Evolutionary conservation across 2,329 filamentous ascomycete genomes (phyloP), one percentile per base, ranked within the genome.

Genomic region (Alternaria longipes): DNA sequence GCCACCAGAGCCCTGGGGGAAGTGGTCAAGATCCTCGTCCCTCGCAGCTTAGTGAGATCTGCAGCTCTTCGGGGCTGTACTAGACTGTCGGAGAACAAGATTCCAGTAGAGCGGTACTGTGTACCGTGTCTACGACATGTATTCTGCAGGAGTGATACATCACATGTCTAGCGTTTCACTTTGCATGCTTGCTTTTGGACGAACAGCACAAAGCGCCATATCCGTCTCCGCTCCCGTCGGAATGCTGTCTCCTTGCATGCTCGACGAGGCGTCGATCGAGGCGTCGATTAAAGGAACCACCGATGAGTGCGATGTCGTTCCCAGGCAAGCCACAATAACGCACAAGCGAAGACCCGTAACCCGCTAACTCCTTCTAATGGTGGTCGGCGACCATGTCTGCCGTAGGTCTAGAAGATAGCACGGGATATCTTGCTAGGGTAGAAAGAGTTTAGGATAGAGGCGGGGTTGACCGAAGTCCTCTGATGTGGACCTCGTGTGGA

Each of bases 341-440:
- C 22, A n/a, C 46, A 50, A 34, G 51, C 51, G 40, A 54, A 24
- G 18, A 26, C 7, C 18, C 24, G 28, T 42, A 28, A 20, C 51
- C 22, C 20, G 20, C 40, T 54, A 45, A 14, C 38, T 51, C 26
- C 5, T 44, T 38, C 30, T n/a, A 18, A 12, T 26, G 20, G 24
- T 51, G 46, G 46, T 56, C 54, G 54, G 45, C 54, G 54, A 51
- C 36, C 54, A 38, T 30, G 22, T 36, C 30, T 40, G 32, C 36
- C 42, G 14, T 28, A 40, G 28, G 30, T 22, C 41, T 52, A 38
- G 47, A 42, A 14, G 40, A 22, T 18, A 30, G 22, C 30, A 30
- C 32, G 42, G 2, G 42, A 45, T 46, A 41, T 30, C 30, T 46
- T 22, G 34, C 55, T 53, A 54, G 18, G 14, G 40, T 32, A 14